phyloP scores from a whole-genome alignment of 2,329 filamentous ascomycete genomes.

The Daldinia sp. region DNA sequence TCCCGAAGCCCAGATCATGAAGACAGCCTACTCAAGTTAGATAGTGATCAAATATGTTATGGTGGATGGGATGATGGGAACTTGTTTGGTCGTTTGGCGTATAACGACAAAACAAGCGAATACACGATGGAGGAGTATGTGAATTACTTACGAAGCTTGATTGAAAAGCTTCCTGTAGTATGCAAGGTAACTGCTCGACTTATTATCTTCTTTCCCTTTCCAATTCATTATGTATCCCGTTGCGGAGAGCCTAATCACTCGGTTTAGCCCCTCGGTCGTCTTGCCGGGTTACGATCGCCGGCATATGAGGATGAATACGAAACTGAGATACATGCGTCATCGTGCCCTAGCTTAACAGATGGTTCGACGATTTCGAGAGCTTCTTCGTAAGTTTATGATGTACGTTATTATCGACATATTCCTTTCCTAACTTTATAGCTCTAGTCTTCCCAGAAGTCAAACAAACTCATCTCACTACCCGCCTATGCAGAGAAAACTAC shows the following conservation, averaged over 20 bases:
- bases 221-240: not conserved
- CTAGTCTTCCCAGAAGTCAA: not conserved
- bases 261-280: not conserved
- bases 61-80: constrained; percentile 6
- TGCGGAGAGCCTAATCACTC: not conserved
- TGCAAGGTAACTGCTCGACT: constrained; percentile 5
- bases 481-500: not conserved
- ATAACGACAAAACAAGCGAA: not conserved
- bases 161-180: not conserved
- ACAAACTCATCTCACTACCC: not conserved
- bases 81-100: constrained; percentile 2
- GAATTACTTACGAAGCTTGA: not conserved
- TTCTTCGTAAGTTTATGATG: not conserved
- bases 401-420: not conserved
- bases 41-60: constrained; percentile 3
- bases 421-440: not conserved
- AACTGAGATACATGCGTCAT: not conserved
- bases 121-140: not conserved
- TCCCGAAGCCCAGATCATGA: not conserved
- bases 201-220: too few relatives aligned
- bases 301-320: not conserved
- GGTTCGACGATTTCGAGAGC: not conserved
- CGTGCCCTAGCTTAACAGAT: constrained; percentile 16
- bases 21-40: not conserved
- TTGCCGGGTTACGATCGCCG: not conserved